A percentile compares a stretch with the other conserved stretches of the same genome.
phyloP scores from a whole-genome alignment of 768 basidiomycete species.

The Ramaria sp. region DNA sequence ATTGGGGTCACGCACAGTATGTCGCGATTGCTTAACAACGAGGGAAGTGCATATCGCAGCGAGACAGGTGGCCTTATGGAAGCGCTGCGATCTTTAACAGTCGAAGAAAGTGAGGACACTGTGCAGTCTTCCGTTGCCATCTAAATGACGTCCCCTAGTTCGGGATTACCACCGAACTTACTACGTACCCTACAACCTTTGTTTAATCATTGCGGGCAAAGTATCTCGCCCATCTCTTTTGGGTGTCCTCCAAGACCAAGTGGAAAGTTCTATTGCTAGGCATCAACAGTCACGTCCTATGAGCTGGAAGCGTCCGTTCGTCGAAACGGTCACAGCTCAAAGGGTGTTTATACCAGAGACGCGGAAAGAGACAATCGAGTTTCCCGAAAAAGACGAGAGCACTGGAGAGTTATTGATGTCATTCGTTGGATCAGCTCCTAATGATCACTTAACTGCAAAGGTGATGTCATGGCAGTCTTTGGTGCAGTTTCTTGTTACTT shows the following conservation, averaged over 20 bases:
- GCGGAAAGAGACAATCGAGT: slow-evolving; percentile 63
- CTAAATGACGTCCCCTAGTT: slow-evolving; percentile 36
- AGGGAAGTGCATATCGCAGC: slow-evolving; percentile 81
- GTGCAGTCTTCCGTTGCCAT: background rate
- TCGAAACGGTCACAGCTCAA: slow-evolving; percentile 74
- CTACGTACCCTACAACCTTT: slow-evolving; percentile 91
- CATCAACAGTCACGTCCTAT: slow-evolving; percentile 65
- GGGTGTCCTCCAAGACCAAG: slow-evolving; percentile 65
- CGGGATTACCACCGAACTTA: slow-evolving; percentile 79
- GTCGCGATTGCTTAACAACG: slow-evolving; percentile 73
- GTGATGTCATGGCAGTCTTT: slow-evolving; percentile 22
- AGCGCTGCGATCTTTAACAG: slow-evolving; percentile 71
- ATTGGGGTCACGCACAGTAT: slow-evolving; percentile 34
- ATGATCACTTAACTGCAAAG: slow-evolving; percentile 62
- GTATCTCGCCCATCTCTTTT: slow-evolving; percentile 70
- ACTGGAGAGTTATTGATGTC: slow-evolving; percentile 76
- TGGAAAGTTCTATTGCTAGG: slow-evolving; percentile 71
- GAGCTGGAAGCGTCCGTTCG: slow-evolving; percentile 89
- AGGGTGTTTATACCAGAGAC: slow-evolving; percentile 42
- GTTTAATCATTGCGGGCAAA: slow-evolving; percentile 82
- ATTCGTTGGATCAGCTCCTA: slow-evolving; percentile 69
- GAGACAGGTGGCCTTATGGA: slow-evolving; percentile 97
- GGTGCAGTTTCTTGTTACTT: background rate
- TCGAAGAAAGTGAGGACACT: slow-evolving; percentile 66
- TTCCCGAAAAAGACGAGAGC: slow-evolving; percentile 94